A percentile compares a stretch with the other conserved stretches of the same genome.
phyloP scores from a whole-genome alignment of 768 basidiomycete species.

The Leucocoprinus leucothites region DNA sequence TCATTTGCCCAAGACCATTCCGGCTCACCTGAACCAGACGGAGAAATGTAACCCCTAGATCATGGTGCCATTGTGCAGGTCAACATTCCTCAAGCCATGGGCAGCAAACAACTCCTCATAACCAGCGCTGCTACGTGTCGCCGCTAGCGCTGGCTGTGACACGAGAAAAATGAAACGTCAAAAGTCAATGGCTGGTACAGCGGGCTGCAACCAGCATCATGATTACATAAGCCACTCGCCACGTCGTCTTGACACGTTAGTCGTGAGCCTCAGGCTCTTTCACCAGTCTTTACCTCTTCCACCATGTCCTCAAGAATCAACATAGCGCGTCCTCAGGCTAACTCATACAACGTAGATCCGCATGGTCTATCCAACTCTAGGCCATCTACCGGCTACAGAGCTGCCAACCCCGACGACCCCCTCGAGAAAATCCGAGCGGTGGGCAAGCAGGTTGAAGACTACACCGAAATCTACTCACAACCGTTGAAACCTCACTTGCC shows the following conservation, averaged over 20 bases:
- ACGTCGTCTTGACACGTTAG: constrained; percentile 49
- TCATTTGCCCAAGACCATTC: too few species aligned
- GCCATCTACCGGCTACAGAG: constrained; percentile 67
- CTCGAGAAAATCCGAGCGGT: constrained; percentile 71
- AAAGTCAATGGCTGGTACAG: too few species aligned
- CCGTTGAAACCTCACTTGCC: constrained; percentile 94
- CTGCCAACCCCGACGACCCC: constrained; percentile 80
- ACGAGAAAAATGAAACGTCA: neutral
- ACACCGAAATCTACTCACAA: constrained; percentile 88
- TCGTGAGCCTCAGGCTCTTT: constrained; percentile 15
- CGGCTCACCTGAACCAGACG: neutral
- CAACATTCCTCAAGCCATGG: neutral
- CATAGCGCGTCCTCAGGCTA: constrained; percentile 68
- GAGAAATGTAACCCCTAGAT: neutral
- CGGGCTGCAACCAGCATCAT: constrained; percentile 3
- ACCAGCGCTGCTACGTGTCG: neutral
- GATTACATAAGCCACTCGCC: constrained; percentile 38
- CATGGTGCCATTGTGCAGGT: too few species aligned
- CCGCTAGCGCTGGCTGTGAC: neutral
- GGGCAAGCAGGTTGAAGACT: constrained; percentile 82
- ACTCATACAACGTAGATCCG: constrained; percentile 66
- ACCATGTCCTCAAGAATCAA: constrained; percentile 81
- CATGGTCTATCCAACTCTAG: constrained; percentile 77
- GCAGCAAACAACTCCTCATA: neutral
- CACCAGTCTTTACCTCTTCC: constrained; percentile 23